Percentiles rank a stretch among this genome's conserved stretches.
phyloP scores from a whole-genome alignment of 1,284 basidiomycete genomes.

The Ustilago curta region DNA sequence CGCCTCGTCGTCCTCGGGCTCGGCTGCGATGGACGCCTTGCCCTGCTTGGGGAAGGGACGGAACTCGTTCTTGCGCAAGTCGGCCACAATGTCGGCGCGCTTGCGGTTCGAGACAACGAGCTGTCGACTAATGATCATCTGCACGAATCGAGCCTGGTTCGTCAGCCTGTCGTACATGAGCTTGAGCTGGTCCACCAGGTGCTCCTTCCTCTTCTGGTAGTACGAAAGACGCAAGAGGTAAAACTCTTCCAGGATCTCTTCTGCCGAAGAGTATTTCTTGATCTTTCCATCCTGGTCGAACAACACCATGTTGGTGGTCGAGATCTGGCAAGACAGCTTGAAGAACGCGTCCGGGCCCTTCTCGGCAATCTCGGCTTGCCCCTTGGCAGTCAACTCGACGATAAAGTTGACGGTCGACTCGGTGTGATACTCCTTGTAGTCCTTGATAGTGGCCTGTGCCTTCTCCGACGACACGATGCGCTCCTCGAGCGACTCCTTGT shows the following conservation, averaged over 20 bases:
- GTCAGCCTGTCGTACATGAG: conserved; percentile 84
- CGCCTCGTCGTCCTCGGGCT: conserved; percentile 69
- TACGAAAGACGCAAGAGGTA: conserved; percentile 88
- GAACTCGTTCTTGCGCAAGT: conserved; percentile 85
- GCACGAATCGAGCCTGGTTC: conserved; percentile 96
- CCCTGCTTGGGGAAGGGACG: conserved; percentile 84
- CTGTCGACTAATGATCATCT: conserved; percentile 92
- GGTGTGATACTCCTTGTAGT: conserved; percentile 75
- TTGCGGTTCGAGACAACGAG: conserved; percentile 93
- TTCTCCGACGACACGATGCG: conserved; percentile 75
- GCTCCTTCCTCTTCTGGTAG: conserved; percentile 84
- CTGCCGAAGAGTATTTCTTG: conserved; percentile 88
- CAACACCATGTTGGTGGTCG: conserved; percentile 96
- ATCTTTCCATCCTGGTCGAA: conserved; percentile 97
- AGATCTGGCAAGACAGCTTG: conserved; percentile 85
- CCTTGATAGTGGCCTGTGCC: conserved; percentile 74
- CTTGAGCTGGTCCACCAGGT: conserved; percentile 86
- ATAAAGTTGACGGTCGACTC: conserved; percentile 92
- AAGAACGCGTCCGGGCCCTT: conserved; percentile 92
- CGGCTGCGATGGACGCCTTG: conserved; percentile 77
- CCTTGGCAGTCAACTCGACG: conserved; percentile 82
- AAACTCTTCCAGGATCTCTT: conserved; percentile 94
- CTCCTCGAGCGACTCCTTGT: conserved; percentile 89
- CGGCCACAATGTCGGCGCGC: conserved; percentile 85
- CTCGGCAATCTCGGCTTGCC: conserved; percentile 85